Base-by-base conservation (phyloP, 768 basidiomycete genomes). In the Crucibulum laeve region DNA sequence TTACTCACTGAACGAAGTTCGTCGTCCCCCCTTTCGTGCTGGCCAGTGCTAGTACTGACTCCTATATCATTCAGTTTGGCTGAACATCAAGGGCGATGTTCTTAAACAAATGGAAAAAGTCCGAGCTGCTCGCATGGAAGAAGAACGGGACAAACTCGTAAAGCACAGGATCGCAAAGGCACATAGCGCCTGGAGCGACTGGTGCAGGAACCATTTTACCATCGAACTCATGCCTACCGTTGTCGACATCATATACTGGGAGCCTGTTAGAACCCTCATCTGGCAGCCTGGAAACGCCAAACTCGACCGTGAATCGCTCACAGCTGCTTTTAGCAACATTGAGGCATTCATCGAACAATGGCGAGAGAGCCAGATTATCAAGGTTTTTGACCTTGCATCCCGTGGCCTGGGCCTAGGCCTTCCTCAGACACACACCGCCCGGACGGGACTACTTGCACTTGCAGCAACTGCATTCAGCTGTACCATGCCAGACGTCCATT, bases 61-160 rank as follows among this genome's bases (percentile, higher is more conserved):
- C 1, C 11, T 32, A 24, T 30, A 32, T 38, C 4, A 2, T 42
- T 5, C 25, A 65, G 63, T 40, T 2, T 62, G 62, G 61, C 46
- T 51, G 0, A 61, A 51, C 19, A 61, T 64, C n/a, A 53, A 61
- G 41, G 18, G 32, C 22, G 43, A 53, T 4, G 54, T 66, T 46
- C 25, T 58, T 14, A 34, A 44, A 10, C 62, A 65, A 34, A 64
- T 65, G 57, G 42, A 47, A 2, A 24, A 46, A 8, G 54, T 59
- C 4, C 49, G 45, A 28, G 17, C 22, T 7, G 42, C 56, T 11
- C 48, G 54, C 5, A 22, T 44, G 6, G 36, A 49, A 15, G 54
- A 60, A 18, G 55, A 56, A 5, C 57, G 54, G 4, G 44, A 47
- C 1, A 19, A 41, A 4, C n/a, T 60, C 3, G 28, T 58, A 3